Evolutionary conservation across 352 stramenopile genomes (phyloP), one percentile per base, ranked within the genome.

Genomic region (Phytophthora sp.): DNA sequence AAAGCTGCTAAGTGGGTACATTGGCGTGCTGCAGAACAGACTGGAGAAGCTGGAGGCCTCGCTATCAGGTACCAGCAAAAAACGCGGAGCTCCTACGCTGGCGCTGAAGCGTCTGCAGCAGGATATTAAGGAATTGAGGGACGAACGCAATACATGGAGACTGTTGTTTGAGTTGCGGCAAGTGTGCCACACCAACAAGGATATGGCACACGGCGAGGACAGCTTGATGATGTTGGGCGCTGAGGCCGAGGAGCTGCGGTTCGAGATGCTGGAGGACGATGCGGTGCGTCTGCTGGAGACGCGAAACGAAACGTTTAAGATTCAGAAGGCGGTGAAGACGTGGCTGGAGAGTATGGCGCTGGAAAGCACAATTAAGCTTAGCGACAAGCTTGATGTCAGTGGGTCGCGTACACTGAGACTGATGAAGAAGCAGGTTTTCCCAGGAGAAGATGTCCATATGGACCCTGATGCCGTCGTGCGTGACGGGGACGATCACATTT

Each of bases 71-170:
- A 71, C 38, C 35, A 65, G 50, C 11, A 77, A 73, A 23, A 16
- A 49, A 3, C 60, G 75, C 29, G 58, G 51, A 20, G 38, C 26
- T 20, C 50, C 57, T 23, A 51, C 63, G n/a, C 20, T 57, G 41
- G 63, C 77, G 11, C 64, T 57, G 26, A 58, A 82, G 44, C 73
- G 82, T 9, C 60, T 91, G 1, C 73, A 79, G 21, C 68, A 69
- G 4, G 66, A 86, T 9, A 79, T 92, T 39, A 79, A 79, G 38
- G 83, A 95, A 26, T 69, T 95, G 3, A 66, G 77, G 0, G 80
- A 95, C 52, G 88, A 95, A 33, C 79, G 88, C 31, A 95, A 95
- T 33, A 93, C 88, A n/a, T 95, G 88, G 88, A 73, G 82, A 11
- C 51, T 95, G 30, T 49, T 94, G 26, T 89, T 86, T 53, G 84